These are phyloP conservation scores for Pythium angustatum DNA, from an alignment of 352 stramenopile species.

Conservation along the genomic window DNA sequence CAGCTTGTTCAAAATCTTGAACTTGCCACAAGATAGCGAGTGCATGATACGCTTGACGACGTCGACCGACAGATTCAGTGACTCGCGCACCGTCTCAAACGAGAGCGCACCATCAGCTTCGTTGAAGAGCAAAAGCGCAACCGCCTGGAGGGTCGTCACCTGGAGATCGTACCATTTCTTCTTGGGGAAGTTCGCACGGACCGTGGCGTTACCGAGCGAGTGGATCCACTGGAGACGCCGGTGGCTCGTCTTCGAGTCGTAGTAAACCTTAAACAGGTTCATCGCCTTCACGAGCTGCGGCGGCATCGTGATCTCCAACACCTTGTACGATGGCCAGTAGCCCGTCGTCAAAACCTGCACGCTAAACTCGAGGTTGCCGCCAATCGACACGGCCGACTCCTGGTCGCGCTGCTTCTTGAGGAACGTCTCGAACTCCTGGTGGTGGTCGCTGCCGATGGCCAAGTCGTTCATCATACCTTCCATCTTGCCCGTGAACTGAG, in stretches of 20 bases:
- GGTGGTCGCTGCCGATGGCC: slow-evolving; percentile 96
- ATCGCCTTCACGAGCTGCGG: slow-evolving; percentile 94
- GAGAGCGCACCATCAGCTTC: slow-evolving; percentile 78
- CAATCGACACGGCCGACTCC: slow-evolving; percentile 38
- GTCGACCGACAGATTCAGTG: slow-evolving; percentile 94
- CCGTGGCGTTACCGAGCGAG: slow-evolving; percentile 95
- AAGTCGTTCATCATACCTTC: slow-evolving; percentile 99
- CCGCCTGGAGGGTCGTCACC: slow-evolving; percentile 97
- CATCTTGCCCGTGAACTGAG: slow-evolving; percentile 99
- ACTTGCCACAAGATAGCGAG: slow-evolving; percentile 98
- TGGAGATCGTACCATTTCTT: slow-evolving; percentile 97
- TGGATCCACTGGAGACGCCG: slow-evolving; percentile 96
- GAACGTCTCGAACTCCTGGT: slow-evolving; percentile 95
- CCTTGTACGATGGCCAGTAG: slow-evolving; percentile 99
- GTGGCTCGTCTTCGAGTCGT: slow-evolving; percentile 93
- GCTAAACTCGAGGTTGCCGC: slow-evolving; percentile 91
- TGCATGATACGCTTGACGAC: slow-evolving; percentile 98
- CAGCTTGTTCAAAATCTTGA: slow-evolving; percentile 96
- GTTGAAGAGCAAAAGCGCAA: slow-evolving; percentile 96
- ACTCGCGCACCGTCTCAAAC: slow-evolving; percentile 91
- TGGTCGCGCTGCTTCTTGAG: slow-evolving; percentile 86
- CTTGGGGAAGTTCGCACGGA: slow-evolving; percentile 81
- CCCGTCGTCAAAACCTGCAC: slow-evolving; percentile 98
- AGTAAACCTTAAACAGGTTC: slow-evolving; percentile 96
- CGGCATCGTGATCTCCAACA: slow-evolving; percentile 95